Evolutionary conservation across 441 rosid genomes (phyloP).

Genomic region (Jatropha podagrica): DNA sequence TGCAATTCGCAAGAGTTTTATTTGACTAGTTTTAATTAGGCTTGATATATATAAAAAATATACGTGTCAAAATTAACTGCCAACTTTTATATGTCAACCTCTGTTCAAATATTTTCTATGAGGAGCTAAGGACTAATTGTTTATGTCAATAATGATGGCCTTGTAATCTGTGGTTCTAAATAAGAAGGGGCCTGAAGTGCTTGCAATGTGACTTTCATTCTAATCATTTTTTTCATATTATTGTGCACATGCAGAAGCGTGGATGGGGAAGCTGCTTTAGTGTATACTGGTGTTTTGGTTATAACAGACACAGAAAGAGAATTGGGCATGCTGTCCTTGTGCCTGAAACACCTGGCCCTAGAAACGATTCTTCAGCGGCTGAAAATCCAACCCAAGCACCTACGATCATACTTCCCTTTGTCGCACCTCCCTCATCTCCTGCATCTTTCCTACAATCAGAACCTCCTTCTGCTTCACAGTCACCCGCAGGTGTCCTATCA

Average conservation of each 20-base stretch:
- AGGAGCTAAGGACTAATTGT: background rate
- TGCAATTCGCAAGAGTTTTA: background rate
- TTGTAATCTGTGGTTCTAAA: background rate
- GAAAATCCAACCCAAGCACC: slow-evolving; percentile 43
- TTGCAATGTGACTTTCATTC: background rate
- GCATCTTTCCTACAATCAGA: slow-evolving; percentile 92
- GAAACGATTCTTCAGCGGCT: slow-evolving; percentile 35
- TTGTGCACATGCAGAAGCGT: slow-evolving; percentile 48
- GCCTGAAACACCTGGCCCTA: slow-evolving; percentile 50
- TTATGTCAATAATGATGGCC: background rate
- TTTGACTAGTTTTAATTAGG: background rate
- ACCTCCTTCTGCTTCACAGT: slow-evolving; percentile 80
- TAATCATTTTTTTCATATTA: slow-evolving; percentile 5
- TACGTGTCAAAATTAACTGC: background rate
- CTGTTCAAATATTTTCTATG: background rate
- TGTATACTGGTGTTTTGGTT: slow-evolving; percentile 72
- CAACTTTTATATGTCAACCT: background rate
- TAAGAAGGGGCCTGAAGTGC: slow-evolving; percentile 4
- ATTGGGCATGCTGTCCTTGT: slow-evolving; percentile 62
- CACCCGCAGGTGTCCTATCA: slow-evolving; percentile 69
- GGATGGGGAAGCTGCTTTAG: slow-evolving; percentile 76
- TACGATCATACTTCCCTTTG: slow-evolving; percentile 58
- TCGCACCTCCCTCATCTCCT: slow-evolving; percentile 97
- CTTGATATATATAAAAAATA: background rate
- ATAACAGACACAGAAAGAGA: slow-evolving; percentile 53